Base-by-base conservation (phyloP, 2,329 filamentous ascomycete species). In the Aspergillus proliferans region DNA sequence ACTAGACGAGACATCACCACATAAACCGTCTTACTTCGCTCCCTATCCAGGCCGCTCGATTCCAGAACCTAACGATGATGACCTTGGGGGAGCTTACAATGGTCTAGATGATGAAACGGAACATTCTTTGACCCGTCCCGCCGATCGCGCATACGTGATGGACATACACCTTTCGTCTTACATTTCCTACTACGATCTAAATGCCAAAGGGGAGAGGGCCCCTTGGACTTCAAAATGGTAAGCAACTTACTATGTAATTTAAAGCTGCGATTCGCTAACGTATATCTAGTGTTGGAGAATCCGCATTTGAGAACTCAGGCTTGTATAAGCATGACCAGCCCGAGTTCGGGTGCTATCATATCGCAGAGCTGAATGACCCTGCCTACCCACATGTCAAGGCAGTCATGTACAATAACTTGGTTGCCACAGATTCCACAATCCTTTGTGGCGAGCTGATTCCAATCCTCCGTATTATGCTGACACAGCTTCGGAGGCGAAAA, bases 381-480 rank as follows among this genome's bases (percentile, higher is more conserved):
- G 26, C 43, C 14, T 51, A 33, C 39, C 53, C 53, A 26, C 53
- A 57, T 39, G 26, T 49, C 19, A 56, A 54, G 24, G 47, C 47
- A 4, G 18, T 54, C 30, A 52, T 57, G 34, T 52, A 56, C 45
- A 56, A 56, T 33, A 47, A 56, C 15, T 6, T 57, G 33, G 43
- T 44, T 15, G 47, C 46, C 9, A 52, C 21, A 2, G 51, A 56
- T 28, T 24, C 15, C 18, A 44, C 24, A 49, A 43, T 57, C 21
- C 53, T 57, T 41, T 43, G 15, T 10, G 53, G 51, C 42, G 48
- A 57, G 42, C 26, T 53, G 46, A 18, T 56, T 14, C 26, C 46
- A 6, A 49, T 49, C 18, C 45, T 56, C 7, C 42, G 46, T 6
- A 45, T 55, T n/a, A 54, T 55, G 52, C 5, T 56, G 24, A 42